Evolutionary conservation across 2,329 filamentous ascomycete genomes (phyloP).

Genomic region (Beauveria asiatica): DNA sequence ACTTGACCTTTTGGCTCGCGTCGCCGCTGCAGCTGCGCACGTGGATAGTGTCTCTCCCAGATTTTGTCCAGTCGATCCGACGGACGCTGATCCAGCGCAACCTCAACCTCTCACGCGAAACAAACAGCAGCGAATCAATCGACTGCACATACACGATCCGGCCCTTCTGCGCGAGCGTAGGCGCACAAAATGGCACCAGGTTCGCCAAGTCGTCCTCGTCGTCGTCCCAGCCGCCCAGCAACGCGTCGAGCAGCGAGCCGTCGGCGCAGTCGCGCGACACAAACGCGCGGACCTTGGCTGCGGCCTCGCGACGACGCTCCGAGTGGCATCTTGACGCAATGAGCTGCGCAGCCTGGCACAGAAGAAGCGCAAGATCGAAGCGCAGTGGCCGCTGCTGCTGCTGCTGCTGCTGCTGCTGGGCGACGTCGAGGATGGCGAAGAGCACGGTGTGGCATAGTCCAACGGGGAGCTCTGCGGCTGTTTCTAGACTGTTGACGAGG

Average conservation of each 20-base stretch:
- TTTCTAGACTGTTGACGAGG: not conserved
- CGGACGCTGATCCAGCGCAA: not conserved
- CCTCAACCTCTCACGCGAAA: not conserved
- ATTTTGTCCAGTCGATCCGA: not conserved
- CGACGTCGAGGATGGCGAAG: not conserved
- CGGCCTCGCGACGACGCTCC: not conserved
- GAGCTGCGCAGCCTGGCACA: not conserved
- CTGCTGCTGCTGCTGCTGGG: not conserved
- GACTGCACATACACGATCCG: not conserved
- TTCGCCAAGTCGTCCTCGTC: not conserved
- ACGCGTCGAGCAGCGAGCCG: not conserved
- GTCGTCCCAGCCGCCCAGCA: not conserved
- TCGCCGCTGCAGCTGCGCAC: not conserved
- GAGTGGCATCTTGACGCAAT: not conserved
- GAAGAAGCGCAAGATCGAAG: not conserved
- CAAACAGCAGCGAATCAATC: not conserved
- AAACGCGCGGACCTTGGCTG: not conserved
- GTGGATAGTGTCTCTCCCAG: not conserved
- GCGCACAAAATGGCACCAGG: not conserved
- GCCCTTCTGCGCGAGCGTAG: not conserved
- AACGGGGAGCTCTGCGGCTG: not conserved
- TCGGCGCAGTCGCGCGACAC: not conserved
- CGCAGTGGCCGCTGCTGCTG: not conserved
- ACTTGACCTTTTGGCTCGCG: not conserved
- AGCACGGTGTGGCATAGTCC: not conserved